These are phyloP conservation scores for Talaromyces pinophilus DNA, from an alignment of 2,329 filamentous ascomycete species.

Conservation along the genomic window DNA sequence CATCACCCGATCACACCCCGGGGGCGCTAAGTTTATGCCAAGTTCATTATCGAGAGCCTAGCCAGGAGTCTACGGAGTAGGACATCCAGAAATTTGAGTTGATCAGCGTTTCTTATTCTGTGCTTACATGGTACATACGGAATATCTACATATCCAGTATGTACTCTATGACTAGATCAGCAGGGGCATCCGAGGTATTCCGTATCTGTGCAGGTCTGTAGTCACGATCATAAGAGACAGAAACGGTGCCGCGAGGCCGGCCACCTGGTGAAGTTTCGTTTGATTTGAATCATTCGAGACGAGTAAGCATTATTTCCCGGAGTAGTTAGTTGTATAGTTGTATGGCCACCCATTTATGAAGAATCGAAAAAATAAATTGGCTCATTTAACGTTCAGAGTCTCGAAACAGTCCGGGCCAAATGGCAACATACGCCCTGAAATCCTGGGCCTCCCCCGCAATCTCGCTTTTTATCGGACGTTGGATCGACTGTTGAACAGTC, in stretches of 20 bases:
- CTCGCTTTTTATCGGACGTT: not conserved
- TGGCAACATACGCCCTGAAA: not conserved
- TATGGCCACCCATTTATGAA: not conserved
- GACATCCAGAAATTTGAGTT: not conserved
- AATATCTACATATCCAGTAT: not conserved
- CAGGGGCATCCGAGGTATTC: not conserved
- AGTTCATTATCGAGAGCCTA: not conserved
- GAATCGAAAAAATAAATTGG: slow-evolving; percentile 1
- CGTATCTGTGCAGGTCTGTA: not conserved
- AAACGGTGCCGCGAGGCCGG: not conserved
- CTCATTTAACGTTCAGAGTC: not conserved
- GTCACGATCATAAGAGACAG: not conserved
- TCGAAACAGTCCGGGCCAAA: slow-evolving; percentile 1
- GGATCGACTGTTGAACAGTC: slow-evolving; percentile 8
- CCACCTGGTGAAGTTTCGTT: not conserved
- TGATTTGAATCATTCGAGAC: not conserved
- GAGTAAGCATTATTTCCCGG: not conserved
- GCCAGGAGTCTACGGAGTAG: too few species aligned
- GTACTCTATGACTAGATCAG: not conserved
- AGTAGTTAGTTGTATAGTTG: not conserved
- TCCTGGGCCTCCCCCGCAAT: slow-evolving; percentile 19
- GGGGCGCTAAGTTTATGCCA: slow-evolving; percentile 5
- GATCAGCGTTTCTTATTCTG: not conserved
- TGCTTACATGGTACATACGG: not conserved
- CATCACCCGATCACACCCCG: slow-evolving; percentile 9